Percentiles rank a stretch among this genome's conserved stretches.
Evolutionary conservation across 805 yeast species (phyloP).

Genomic region (Suhomyces prunicola): DNA sequence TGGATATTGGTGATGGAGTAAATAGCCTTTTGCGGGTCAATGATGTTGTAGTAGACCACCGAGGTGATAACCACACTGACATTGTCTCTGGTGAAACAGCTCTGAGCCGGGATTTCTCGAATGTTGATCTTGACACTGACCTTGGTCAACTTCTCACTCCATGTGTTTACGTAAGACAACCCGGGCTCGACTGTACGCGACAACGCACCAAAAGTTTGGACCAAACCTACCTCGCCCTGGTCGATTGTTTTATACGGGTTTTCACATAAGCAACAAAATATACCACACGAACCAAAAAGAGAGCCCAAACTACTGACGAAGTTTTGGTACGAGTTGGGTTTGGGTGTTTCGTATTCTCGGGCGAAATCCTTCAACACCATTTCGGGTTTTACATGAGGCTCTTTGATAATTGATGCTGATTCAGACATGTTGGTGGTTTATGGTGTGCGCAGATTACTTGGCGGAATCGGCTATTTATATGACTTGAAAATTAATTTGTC

Average conservation of each 20-base stretch:
- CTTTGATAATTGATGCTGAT: conserved; percentile 1
- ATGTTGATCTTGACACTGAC: conserved; percentile 58
- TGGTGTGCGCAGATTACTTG: not conserved
- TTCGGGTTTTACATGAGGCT: conserved; percentile 35
- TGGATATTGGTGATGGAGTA: conserved; percentile 55
- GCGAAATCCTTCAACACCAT: conserved; percentile 43
- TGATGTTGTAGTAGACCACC: conserved; percentile 63
- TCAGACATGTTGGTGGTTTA: not conserved
- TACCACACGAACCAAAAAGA: conserved; percentile 51
- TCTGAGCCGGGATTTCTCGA: conserved; percentile 62
- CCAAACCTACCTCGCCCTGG: conserved; percentile 68
- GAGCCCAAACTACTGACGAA: conserved; percentile 42
- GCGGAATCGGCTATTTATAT: not conserved
- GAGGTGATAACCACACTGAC: conserved; percentile 61
- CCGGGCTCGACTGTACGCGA: conserved; percentile 69
- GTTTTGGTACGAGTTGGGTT: conserved; percentile 39
- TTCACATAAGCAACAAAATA: conserved; percentile 53
- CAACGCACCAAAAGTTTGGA: conserved; percentile 65
- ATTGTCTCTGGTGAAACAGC: conserved; percentile 69
- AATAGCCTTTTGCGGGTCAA: conserved; percentile 64
- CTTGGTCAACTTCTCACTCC: conserved; percentile 51
- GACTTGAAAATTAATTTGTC: not conserved
- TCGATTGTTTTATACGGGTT: conserved; percentile 59
- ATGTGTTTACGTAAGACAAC: conserved; percentile 58
- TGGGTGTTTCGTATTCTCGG: conserved; percentile 38